Evolutionary conservation across 768 basidiomycete species (phyloP), one percentile per base, ranked within the genome.

Genomic region (Boletales sp.): DNA sequence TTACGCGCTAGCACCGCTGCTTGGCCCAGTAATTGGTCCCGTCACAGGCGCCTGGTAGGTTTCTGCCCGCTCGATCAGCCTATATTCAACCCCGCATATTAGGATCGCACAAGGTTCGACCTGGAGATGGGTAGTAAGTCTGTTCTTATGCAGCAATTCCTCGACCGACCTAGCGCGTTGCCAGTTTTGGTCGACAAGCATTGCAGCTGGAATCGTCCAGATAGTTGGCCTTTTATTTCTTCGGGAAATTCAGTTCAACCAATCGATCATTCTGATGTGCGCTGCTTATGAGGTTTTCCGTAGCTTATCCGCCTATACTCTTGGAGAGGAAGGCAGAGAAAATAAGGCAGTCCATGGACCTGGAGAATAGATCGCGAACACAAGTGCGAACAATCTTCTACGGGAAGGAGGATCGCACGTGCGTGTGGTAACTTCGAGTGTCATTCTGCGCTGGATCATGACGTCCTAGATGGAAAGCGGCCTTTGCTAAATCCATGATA

Each of bases 81-180:
- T 17, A 3, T 18, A 18, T 40, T 21, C 30, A 17, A 0, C 30
- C 55, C 12, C 61, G 56, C 21, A 4, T 21, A 21, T 21, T 14
- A 77, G 55, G 72, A 78, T 89, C 24, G 79, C 81, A 0, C 71
- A 86, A 37, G 70, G 68, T 34, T 76, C 83, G 0, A 82, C 82
- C 0, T 88, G 86, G 86, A 71, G 83, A 63, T 87, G 84, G 85
- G 84, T 86, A 29, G 81, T 79, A 63, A 37, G 79, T 72, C 5
- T 34, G 12, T 4, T 39, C 18, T 4, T 37, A 34, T 35, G 21
- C 21, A 21, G 21, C 2, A 0, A 15, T 3, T 7, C 11, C 0
- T 39, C 14, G 12, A 17, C 34, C 18, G 8, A 40, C 3, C 3
- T 38, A 4, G 27, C 39, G 15, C 11, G 3, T 32, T 13, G 40